Base-by-base conservation (phyloP, 352 stramenopile species). In the Phytophthora melonis region DNA sequence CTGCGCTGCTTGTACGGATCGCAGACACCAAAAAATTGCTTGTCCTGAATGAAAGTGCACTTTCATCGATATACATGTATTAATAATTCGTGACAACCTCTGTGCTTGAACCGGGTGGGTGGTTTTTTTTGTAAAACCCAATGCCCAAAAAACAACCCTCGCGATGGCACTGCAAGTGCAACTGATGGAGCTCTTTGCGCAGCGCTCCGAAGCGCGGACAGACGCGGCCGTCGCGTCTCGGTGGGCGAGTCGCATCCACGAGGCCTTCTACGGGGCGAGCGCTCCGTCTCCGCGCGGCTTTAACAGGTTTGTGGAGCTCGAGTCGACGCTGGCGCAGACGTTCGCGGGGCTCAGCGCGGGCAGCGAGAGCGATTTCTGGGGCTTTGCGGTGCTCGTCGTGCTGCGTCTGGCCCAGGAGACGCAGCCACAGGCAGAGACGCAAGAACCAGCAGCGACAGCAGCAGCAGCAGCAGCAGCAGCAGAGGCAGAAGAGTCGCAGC, bases 301-400 rank as follows among this genome's bases (percentile, higher is more conserved):
- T 25, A 91, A 81, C 72, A 88, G 82, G 72, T 93, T 91, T 64
- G 57, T 88, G 25, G 75, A 84, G 67, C 75, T 93, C 55, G 86
- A 93, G 66, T 64, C 57, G 19, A 59, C 64, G 23, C 36, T 93
- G 23, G 45, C 64, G 14, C 55, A 70, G 13, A 72, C 71, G n/a
- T 80, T 90, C 52, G n/a, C 25, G 1, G 56, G 5, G 5, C 55
- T 88, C n/a, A 50, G 60, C 30, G 54, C 57, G 25, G 21, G 6
- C 0, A 11, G 43, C 4, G 34, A 57, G n/a, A 5, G 30, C 5
- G 58, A 34, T 1, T 89, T 88, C 57, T 84, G 77, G 75, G 16
- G 1, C 13, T 84, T 91, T 43, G 59, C 73, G 5, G 80, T 84
- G 11, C 39, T 74, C 13, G 59, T 89, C 0, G 59, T 92, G 32